phyloP scores from a whole-genome alignment of 495 filamentous ascomycete genomes.

The Astrothelium subdiscretum region DNA sequence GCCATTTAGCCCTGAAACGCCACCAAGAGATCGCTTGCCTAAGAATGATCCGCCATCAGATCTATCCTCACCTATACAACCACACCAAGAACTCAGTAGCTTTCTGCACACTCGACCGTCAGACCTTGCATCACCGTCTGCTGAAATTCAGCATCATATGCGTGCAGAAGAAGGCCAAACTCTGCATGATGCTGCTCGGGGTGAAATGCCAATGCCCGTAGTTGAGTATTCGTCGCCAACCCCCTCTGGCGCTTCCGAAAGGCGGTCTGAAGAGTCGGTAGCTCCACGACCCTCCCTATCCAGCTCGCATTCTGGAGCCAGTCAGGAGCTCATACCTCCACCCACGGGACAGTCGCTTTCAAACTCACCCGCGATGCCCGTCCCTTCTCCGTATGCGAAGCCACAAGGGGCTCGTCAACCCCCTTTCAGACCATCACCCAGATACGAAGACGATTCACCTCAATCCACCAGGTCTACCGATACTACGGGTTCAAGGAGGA shows the following conservation, averaged over 20 bases:
- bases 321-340: background rate
- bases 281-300: background rate
- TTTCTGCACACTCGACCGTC: conserved; percentile 15
- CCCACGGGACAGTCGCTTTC: background rate
- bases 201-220: background rate
- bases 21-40: conserved; percentile 4
- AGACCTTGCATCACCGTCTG: conserved; percentile 34
- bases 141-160: conserved; percentile 56
- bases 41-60: background rate
- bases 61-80: background rate
- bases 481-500: background rate
- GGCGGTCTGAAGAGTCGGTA: background rate
- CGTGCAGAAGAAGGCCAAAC: conserved; percentile 59
- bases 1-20: conserved; percentile 4
- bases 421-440: background rate
- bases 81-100: background rate
- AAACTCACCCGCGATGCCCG: background rate
- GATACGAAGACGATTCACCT: background rate
- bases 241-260: background rate
- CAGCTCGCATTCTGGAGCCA: background rate
- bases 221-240: background rate
- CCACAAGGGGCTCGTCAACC: background rate
- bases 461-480: background rate
- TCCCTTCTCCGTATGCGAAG: background rate
- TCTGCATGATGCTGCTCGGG: conserved; percentile 36